phyloP scores from a whole-genome alignment of 257 asterid species.

The Asclepias syriaca region DNA sequence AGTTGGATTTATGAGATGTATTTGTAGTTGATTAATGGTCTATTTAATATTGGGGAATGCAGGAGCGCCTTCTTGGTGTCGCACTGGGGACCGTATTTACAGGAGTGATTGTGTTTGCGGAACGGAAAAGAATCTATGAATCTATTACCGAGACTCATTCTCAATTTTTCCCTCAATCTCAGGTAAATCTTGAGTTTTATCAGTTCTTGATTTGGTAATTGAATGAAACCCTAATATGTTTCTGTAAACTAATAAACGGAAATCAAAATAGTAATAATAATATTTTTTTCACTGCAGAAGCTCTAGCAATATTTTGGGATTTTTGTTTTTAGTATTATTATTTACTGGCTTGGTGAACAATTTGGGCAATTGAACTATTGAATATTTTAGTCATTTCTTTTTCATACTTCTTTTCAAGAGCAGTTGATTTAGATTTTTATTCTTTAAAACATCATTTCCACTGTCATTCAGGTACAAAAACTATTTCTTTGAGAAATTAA shows the following conservation, averaged over 20 bases:
- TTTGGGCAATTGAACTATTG: neutral
- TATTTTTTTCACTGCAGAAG: no score
- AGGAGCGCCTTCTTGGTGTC: conserved; percentile 89
- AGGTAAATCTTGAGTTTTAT: conserved; percentile 14
- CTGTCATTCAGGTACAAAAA: no score
- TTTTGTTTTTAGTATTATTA: neutral
- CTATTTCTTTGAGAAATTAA: neutral
- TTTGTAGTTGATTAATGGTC: neutral
- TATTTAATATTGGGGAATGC: conserved; percentile 12
- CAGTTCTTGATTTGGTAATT: neutral
- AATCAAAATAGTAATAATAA: no score
- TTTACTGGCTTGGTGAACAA: neutral
- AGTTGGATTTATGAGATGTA: neutral
- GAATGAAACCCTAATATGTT: neutral
- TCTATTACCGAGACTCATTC: conserved; percentile 46
- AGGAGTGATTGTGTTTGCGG: conserved; percentile 55
- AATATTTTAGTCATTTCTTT: neutral
- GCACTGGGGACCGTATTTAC: conserved; percentile 57
- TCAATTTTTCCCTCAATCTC: conserved; percentile 27
- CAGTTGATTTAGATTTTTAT: neutral
- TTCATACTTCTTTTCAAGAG: neutral
- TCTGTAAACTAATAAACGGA: no score
- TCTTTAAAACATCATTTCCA: neutral
- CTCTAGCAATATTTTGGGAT: neutral
- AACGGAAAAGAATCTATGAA: conserved; percentile 46